These are phyloP conservation scores for Epichloe hybrida DNA, from an alignment of 2,329 filamentous ascomycete genomes.

Conservation along the genomic window DNA sequence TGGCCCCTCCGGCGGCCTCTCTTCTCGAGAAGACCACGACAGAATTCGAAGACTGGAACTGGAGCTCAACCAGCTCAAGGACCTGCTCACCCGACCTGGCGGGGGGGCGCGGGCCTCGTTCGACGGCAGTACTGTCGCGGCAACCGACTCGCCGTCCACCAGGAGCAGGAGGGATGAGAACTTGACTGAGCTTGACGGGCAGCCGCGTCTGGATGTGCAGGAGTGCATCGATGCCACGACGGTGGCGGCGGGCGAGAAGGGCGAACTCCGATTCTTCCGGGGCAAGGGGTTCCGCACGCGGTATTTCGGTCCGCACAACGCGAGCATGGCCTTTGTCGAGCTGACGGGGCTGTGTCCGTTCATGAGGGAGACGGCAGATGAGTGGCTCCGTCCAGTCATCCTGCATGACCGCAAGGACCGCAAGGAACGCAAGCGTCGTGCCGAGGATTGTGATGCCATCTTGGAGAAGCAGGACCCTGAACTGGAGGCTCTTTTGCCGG, in stretches of 20 bases:
- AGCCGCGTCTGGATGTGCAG: slow-evolving; percentile 22
- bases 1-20: slow-evolving; percentile 15
- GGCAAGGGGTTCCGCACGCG: slow-evolving; percentile 46
- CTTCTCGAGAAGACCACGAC: slow-evolving; percentile 36
- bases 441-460: slow-evolving; percentile 36
- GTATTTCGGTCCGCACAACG: slow-evolving; percentile 47
- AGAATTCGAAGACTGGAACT: slow-evolving; percentile 45
- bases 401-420: slow-evolving; percentile 43
- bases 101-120: slow-evolving; percentile 21
- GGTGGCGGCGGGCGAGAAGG: slow-evolving; percentile 29
- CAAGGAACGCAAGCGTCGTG: slow-evolving; percentile 38
- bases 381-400: slow-evolving; percentile 46
- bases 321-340: slow-evolving; percentile 46
- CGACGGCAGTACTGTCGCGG: slow-evolving; percentile 38
- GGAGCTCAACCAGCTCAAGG: slow-evolving; percentile 44
- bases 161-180: slow-evolving; percentile 33
- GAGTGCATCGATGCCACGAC: slow-evolving; percentile 27
- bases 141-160: slow-evolving; percentile 29
- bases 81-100: slow-evolving; percentile 31
- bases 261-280: slow-evolving; percentile 43
- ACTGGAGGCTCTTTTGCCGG: slow-evolving; percentile 37
- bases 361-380: slow-evolving; percentile 48
- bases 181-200: slow-evolving; percentile 16
- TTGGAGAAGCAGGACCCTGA: slow-evolving; percentile 33
- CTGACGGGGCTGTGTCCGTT: slow-evolving; percentile 44